A percentile compares a stretch with the other conserved stretches of the same genome.
phyloP scores from a whole-genome alignment of 495 filamentous ascomycete species.

The Hypoxylon lenormandii region DNA sequence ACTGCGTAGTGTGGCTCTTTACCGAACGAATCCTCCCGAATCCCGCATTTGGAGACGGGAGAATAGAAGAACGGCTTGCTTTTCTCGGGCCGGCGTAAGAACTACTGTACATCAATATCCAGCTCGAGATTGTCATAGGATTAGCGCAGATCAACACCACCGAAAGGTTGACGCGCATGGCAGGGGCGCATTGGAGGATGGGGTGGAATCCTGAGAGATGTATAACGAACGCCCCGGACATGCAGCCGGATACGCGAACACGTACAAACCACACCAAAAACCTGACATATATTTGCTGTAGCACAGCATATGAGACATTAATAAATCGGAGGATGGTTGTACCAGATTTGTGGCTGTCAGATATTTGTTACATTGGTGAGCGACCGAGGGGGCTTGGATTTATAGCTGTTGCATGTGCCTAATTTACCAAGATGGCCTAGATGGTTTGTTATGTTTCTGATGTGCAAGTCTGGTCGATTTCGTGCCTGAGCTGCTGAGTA shows the following conservation, averaged over 20 bases:
- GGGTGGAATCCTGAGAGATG: conserved; percentile 12
- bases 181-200: conserved; percentile 4
- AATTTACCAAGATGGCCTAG: background rate
- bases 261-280: background rate
- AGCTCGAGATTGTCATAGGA: conserved; percentile 2
- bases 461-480: background rate
- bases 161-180: conserved; percentile 34
- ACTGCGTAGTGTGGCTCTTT: conserved; percentile 3
- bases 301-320: conserved; percentile 37
- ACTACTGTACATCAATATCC: background rate
- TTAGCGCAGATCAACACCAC: conserved; percentile 26
- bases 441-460: background rate
- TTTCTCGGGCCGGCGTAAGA: conserved; percentile 22
- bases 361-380: conserved; percentile 20
- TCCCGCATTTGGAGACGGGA: conserved; percentile 9
- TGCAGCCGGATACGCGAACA: conserved; percentile 15
- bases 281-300: background rate
- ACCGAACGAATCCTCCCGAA: background rate
- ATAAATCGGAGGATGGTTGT: conserved; percentile 39
- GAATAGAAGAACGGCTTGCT: background rate
- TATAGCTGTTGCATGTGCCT: background rate
- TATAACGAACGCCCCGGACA: conserved; percentile 9
- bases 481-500: background rate
- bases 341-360: conserved; percentile 47
- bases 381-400: background rate